phyloP scores from a whole-genome alignment of 495 filamentous ascomycete species.

The Glarea lozoyensis region DNA sequence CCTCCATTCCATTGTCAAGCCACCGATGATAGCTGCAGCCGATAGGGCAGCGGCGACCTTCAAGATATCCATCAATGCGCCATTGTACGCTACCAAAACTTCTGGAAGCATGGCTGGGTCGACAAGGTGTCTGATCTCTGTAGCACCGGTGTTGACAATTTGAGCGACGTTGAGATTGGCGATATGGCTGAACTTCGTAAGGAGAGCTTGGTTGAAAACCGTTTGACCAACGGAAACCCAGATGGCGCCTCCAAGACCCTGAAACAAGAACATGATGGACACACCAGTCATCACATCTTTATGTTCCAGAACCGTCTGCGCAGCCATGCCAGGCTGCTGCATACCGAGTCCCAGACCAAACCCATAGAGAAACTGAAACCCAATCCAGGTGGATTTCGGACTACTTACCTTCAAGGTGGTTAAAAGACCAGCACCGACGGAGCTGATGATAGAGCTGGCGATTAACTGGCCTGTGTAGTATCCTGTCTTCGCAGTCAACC shows the following conservation, averaged over 20 bases:
- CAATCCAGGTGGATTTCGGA: conserved; percentile 49
- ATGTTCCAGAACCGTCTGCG: conserved; percentile 40
- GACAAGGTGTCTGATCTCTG: conserved; percentile 19
- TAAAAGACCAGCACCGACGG: conserved; percentile 54
- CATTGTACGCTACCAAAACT: conserved; percentile 24
- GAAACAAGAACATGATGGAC: conserved; percentile 52
- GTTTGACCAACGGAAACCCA: conserved; percentile 54
- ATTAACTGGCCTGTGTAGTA: conserved; percentile 61
- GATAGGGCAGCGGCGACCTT: conserved; percentile 15
- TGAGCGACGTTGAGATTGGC: conserved; percentile 34
- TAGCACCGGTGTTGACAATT: conserved; percentile 45
- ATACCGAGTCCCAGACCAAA: conserved; percentile 65
- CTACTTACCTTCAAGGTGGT: conserved; percentile 48
- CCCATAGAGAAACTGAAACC: conserved; percentile 62
- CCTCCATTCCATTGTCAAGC: conserved; percentile 18
- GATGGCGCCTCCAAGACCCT: conserved; percentile 53
- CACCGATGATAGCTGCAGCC: conserved; percentile 6
- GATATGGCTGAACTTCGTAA: conserved; percentile 31
- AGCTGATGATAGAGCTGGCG: conserved; percentile 39
- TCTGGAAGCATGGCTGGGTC: conserved; percentile 2
- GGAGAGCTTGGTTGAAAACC: conserved; percentile 48
- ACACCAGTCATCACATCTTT: conserved; percentile 52
- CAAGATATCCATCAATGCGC: conserved; percentile 21
- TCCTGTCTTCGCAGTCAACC: conserved; percentile 43
- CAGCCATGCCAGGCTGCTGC: conserved; percentile 56